Evolutionary conservation across 225 moss, liverwort and hornwort genomes (phyloP), one percentile per base, ranked within the genome.

Genomic region (Polytrichum commune): DNA sequence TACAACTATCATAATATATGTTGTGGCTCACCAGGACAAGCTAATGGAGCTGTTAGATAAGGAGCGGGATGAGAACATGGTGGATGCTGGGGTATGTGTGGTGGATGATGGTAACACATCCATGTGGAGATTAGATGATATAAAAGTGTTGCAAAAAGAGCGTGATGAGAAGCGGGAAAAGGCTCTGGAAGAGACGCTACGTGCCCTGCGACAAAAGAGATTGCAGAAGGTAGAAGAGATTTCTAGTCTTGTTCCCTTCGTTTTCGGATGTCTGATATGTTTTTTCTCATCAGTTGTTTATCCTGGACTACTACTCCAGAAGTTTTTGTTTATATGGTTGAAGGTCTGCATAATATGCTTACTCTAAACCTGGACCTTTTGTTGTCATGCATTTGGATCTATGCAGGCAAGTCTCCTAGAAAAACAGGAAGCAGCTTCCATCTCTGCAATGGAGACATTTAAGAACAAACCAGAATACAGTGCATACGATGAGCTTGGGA

Each of bases 81-180:
- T 89, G 53, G 92, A 94, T 65, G 80, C 87, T 60, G 92, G 94
- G 69, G 91, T 98, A 22, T 86, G 84, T 65, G 82, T 91, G 56
- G 84, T 85, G 76, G 97, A 94, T 56, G 85, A 86, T 29, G 81
- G 82, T 22, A 81, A 81, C 61, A 80, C 83, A 54, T 80, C 86
- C 7, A 74, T 73, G 8, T 97, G 97, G 94, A 94, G 87, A 73
- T 77, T 97, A 65, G 83, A 92, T 29, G 88, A 92, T 79, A 86
- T 92, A 58, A 54, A 73, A 32, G 57, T 77, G 6, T 70, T 97
- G 16, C 87, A 78, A 69, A 71, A 74, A 79, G 92, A 97, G 74
- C 86, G 91, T 23, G 90, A 90, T 73, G 92, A 91, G 62, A 93
- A 89, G 76, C 65, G 86, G 69, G 65, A 69, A 9, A 91, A 87